Evolutionary conservation across 108 stramenopile genomes (phyloP), one percentile per base, ranked within the genome.

Genomic region (Tribonema minus): DNA sequence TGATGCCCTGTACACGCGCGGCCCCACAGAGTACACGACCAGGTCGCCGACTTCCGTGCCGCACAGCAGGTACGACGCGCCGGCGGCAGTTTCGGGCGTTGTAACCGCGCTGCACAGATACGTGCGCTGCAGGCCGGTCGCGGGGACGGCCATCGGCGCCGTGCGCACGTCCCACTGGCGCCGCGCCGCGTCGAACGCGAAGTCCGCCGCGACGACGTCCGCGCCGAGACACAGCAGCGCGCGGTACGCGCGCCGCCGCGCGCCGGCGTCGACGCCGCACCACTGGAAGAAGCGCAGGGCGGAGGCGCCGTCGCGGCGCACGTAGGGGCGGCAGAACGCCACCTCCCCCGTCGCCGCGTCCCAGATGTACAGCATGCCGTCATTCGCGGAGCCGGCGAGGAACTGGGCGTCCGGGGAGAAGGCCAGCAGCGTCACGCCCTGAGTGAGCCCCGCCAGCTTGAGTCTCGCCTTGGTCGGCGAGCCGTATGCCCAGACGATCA

Each of bases 261-360:
- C n/a, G n/a, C n/a, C 20, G 75, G 61, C 67, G 28, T 15, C n/a
- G 2, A 71, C 41, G 34, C 23, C 38, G 26, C 38, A 61, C 82
- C 81, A 86, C 29, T 26, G 31, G 26, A 86, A 34, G 27, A 80
- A n/a, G n/a, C n/a, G n/a, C n/a, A n/a, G n/a, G n/a, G n/a, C n/a
- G n/a, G n/a, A n/a, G n/a, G n/a, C n/a, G n/a, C n/a, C n/a, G n/a
- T n/a, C n/a, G n/a, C n/a, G n/a, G n/a, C n/a, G n/a, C n/a, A n/a
- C n/a, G n/a, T n/a, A n/a, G n/a, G n/a, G n/a, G n/a, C n/a, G n/a
- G n/a, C n/a, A n/a, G n/a, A n/a, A n/a, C n/a, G n/a, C n/a, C n/a
- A 86, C 80, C 82, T 88, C 88, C 9, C 87, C 88, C 7, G 86
- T 86, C 29, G 54, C 36, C 60, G 85, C 71, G 73, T 88, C 88